These are phyloP conservation scores for Lactarius deliciosus DNA, from an alignment of 768 basidiomycete genomes.

Conservation along the genomic window DNA sequence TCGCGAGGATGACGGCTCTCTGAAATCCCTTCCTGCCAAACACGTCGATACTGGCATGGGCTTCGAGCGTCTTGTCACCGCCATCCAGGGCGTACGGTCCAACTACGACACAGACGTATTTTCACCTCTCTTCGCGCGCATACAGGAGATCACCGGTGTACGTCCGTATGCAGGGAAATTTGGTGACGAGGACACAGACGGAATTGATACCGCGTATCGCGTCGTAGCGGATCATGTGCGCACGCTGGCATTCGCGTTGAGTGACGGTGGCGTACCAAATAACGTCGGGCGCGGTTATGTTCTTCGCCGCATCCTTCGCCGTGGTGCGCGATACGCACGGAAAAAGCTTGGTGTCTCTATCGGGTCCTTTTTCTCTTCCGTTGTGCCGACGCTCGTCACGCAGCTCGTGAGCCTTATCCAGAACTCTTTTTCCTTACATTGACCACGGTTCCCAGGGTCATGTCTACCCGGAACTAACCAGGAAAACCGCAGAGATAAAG, in stretches of 20 bases:
- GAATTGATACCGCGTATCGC: slow-evolving; percentile 96
- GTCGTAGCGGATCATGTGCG: slow-evolving; percentile 96
- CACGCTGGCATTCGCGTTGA: slow-evolving; percentile 92
- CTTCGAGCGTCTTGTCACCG: slow-evolving; percentile 95
- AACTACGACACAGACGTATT: slow-evolving; percentile 99
- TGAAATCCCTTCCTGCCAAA: slow-evolving; percentile 80
- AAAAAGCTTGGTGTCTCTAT: slow-evolving; percentile 93
- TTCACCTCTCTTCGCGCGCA: slow-evolving; percentile 79
- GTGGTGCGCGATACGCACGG: slow-evolving; percentile 93
- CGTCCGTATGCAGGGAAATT: slow-evolving; percentile 88
- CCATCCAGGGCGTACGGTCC: slow-evolving; percentile 85
- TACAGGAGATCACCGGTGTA: slow-evolving; percentile 87
- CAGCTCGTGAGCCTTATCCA: slow-evolving; percentile 62
- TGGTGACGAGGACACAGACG: slow-evolving; percentile 91
- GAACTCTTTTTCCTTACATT: slow-evolving; percentile 6
- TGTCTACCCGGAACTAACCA: slow-evolving; percentile 91
- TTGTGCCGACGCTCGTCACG: slow-evolving; percentile 87
- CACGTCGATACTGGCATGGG: slow-evolving; percentile 99
- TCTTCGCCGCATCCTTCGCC: slow-evolving; percentile 86
- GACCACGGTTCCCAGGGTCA: slow-evolving; percentile 52
- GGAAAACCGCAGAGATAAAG: slow-evolving; percentile 77
- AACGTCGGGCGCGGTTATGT: slow-evolving; percentile 98
- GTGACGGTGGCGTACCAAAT: slow-evolving; percentile 94
- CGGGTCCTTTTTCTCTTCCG: slow-evolving; percentile 91
- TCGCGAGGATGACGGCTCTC: slow-evolving; percentile 83